Evolutionary conservation across 2,329 filamentous ascomycete species (phyloP).

Genomic region (Clonostachys sp.): DNA sequence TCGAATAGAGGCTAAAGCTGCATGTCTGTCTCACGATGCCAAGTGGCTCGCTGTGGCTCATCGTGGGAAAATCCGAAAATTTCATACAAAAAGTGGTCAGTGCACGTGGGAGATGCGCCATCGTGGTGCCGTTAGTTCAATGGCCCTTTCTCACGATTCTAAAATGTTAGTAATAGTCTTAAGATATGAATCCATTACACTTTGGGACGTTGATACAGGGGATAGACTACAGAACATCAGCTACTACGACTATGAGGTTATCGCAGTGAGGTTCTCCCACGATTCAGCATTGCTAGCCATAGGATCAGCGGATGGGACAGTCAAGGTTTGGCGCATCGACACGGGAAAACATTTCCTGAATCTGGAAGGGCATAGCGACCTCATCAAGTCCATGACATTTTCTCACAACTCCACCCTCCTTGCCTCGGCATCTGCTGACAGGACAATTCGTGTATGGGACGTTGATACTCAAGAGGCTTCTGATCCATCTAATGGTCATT

Average conservation of each 20-base stretch:
- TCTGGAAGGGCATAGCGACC: constrained; percentile 2
- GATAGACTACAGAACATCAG: not conserved
- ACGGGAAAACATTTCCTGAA: constrained; percentile 2
- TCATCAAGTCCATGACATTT: not conserved
- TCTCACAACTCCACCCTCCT: not conserved
- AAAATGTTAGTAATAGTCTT: not conserved
- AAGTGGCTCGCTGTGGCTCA: no score
- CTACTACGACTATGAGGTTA: not conserved
- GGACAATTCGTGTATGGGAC: constrained; percentile 1
- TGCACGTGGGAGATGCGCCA: no score
- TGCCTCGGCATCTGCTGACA: not conserved
- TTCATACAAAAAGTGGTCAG: no score
- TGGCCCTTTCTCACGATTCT: no score
- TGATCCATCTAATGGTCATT: no score
- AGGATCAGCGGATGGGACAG: not conserved
- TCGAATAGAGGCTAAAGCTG: no score
- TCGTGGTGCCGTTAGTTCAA: rapidly evolving
- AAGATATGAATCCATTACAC: not conserved
- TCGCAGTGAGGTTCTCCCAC: not conserved
- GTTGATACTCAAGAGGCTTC: no score
- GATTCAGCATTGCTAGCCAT: not conserved
- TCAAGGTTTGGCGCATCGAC: constrained; percentile 6
- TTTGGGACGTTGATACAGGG: not conserved
- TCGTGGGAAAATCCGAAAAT: no score
- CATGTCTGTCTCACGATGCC: no score